A percentile compares a stretch with the other conserved stretches of the same genome.
Evolutionary conservation across 192 early-diverging fungal species (phyloP).

Genomic region (Rhizophagus prolifer): DNA sequence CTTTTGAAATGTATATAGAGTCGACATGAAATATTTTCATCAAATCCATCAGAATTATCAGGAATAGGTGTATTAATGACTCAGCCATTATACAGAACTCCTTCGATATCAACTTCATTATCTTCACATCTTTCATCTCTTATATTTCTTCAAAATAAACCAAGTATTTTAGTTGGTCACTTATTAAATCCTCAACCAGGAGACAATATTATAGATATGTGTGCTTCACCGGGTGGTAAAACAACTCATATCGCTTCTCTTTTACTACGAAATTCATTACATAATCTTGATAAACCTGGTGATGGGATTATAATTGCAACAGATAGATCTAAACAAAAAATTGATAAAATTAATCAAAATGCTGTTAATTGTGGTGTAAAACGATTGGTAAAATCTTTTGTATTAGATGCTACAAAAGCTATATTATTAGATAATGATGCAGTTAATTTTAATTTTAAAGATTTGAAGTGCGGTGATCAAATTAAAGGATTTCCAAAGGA

Average conservation of each 20-base stretch:
- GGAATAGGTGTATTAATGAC: slow-evolving; percentile 28
- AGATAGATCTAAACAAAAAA: slow-evolving; percentile 22
- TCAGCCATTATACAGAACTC: slow-evolving; percentile 26
- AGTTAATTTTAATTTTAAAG: slow-evolving; percentile 1
- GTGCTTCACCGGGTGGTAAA: slow-evolving; percentile 30
- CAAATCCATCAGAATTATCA: slow-evolving; percentile 18
- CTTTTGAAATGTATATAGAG: background rate
- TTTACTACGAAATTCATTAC: background rate
- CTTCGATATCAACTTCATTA: slow-evolving; percentile 4
- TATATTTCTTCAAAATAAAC: slow-evolving; percentile 26
- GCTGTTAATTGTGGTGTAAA: slow-evolving; percentile 8
- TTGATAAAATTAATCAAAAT: slow-evolving; percentile 19
- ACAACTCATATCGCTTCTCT: slow-evolving; percentile 25
- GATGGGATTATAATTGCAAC: slow-evolving; percentile 12
- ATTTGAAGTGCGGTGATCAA: background rate
- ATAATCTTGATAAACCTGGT: background rate
- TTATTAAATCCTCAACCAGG: slow-evolving; percentile 7
- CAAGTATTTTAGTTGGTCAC: slow-evolving; percentile 18
- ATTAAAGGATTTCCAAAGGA: slow-evolving; percentile 19
- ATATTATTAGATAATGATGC: background rate
- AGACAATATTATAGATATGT: background rate
- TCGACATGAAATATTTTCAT: slow-evolving; percentile 17
- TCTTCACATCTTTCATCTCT: too few relatives aligned
- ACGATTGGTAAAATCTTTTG: background rate
- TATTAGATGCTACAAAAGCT: background rate